Evolutionary conservation across 163 green algal species (phyloP), one percentile per base, ranked within the genome.

Genomic region (Chlorella variabilis): DNA sequence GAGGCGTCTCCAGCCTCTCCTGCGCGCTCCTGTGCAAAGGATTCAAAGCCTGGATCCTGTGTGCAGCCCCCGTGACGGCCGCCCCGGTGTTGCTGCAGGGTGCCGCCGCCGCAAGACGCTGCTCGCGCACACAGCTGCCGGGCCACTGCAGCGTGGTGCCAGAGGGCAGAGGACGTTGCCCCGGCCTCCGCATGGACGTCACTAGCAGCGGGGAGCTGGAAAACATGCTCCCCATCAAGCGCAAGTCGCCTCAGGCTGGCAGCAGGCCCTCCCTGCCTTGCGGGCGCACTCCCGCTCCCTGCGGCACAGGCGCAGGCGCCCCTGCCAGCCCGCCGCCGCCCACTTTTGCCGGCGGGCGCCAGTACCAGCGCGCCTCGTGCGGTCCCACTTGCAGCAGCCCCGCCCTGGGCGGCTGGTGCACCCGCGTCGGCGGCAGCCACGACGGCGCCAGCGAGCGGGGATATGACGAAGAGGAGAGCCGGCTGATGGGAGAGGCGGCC

Each of bases 141-240:
- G 15, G 0, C 69, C 33, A 45, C 69, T 62, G 54, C 54, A 62
- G 54, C 18, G 13, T n/a, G 23, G 20, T 15, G 54, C 56, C 21
- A 15, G 56, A 15, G 21, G 20, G 56, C 56, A 11, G 17, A n/a
- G 21, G 56, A 29, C 6, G 56, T 13, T 29, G 17, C 13, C 18
- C 33, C 34, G 29, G 29, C 27, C 62, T 48, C 18, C 41, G 73
- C 27, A 70, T 70, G 54, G 73, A 59, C 8, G 45, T 48, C 1
- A 34, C 49, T 0, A n/a, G 33, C 71, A 78, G 33, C 51, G 45
- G 70, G 70, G 70, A 77, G 70, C 31, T 77, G 9, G 70, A 63
- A 15, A 27, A 3, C 33, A 69, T 59, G 54, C 54, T 56, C 0
- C 39, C 39, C 36, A 31, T 39, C 38, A 79, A 79, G 73, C 73